A percentile compares a stretch with the other conserved stretches of the same genome.
Conservation (phyloP, 164 flowering plant species). For the Warburgia ugandensis region DNA sequence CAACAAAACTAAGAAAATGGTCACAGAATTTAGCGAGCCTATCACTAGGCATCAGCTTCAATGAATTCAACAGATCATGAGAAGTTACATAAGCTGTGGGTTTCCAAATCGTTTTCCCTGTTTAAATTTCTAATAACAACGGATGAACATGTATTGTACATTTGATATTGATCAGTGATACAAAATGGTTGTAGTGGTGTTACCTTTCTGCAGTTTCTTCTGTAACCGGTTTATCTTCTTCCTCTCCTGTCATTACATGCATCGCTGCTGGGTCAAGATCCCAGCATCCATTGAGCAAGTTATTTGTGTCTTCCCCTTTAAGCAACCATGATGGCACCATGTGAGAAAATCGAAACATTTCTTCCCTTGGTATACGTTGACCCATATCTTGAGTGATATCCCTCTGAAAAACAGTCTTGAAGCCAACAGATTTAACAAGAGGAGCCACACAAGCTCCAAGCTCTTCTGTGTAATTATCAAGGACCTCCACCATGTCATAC, state of each 20-base stretch:
- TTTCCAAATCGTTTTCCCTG: too few species aligned
- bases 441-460: slow-evolving; percentile 62
- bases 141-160: too few species aligned
- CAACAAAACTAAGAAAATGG: too few species aligned
- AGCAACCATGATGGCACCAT: slow-evolving; percentile 82
- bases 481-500: slow-evolving; percentile 90
- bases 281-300: slow-evolving; percentile 78
- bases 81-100: too few species aligned
- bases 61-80: too few species aligned
- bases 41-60: too few species aligned
- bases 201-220: background rate
- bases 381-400: background rate
- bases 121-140: too few species aligned
- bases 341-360: slow-evolving; percentile 89
- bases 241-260: slow-evolving; percentile 24
- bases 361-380: slow-evolving; percentile 49
- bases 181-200: too few species aligned
- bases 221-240: background rate
- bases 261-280: slow-evolving; percentile 99
- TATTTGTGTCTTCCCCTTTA: slow-evolving; percentile 29
- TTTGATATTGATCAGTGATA: too few species aligned
- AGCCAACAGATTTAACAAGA: slow-evolving; percentile 57
- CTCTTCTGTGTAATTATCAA: slow-evolving; percentile 64
- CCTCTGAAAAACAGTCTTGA: slow-evolving; percentile 54
- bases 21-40: too few species aligned